Base-by-base conservation (phyloP, 78 protist genomes). In the Dictyostelium citrinum region DNA sequence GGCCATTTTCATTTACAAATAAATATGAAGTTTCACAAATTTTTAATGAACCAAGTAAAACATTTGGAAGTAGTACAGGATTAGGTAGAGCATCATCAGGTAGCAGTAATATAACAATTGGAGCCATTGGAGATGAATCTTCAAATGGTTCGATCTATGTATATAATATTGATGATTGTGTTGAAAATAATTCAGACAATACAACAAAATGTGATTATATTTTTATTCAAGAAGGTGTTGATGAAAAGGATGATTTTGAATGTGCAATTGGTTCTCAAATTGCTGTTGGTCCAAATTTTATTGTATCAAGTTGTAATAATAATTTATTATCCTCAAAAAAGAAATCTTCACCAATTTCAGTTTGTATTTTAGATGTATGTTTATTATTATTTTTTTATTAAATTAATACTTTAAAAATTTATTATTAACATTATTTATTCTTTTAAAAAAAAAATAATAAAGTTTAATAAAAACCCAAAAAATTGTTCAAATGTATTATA, bases 341-440 rank as follows among this genome's bases (percentile, higher is more conserved):
- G 24, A 41, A 27, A 16, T 45, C 84, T 16, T 58, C 93, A 6
- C 83, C 93, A 78, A 60, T 88, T 67, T 67, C 81, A 39, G 60
- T 88, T 49, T 88, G 93, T 78, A 43, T 78, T 41, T 46, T 88
- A 46, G 81, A 88, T 78, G 93, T 88, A 88, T 31, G 83, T n/a
- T n/a, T n/a, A n/a, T n/a, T n/a, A n/a, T n/a, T n/a, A n/a, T n/a
- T n/a, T n/a, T n/a, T n/a, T n/a, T n/a, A n/a, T n/a, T n/a, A n/a
- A n/a, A n/a, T n/a, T n/a, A n/a, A n/a, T n/a, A n/a, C n/a, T n/a
- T n/a, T n/a, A n/a, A n/a, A n/a, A n/a, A n/a, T n/a, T n/a, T 76
- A 46, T 68, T 68, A 68, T 29, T 68, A 68, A n/a, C n/a, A n/a
- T n/a, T n/a, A n/a, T n/a, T n/a, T n/a, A n/a, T n/a, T n/a, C n/a